Conservation (phyloP, 2,329 filamentous ascomycete genomes). For the Monilinia laxa region DNA sequence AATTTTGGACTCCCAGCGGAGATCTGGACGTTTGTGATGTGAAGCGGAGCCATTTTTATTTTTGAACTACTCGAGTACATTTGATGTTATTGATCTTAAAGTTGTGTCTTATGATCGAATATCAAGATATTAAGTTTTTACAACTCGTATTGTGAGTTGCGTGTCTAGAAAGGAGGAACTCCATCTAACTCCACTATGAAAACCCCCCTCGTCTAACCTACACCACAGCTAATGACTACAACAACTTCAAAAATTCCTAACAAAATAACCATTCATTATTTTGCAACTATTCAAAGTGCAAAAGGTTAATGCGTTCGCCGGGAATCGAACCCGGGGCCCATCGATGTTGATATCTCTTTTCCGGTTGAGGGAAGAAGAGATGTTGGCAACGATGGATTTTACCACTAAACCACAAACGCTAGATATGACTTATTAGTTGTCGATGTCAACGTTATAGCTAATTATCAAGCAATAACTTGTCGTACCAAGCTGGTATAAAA, state of each 20-base stretch:
- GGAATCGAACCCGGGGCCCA: constrained; percentile 1
- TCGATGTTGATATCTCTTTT: background rate
- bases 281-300: background rate
- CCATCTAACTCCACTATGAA: no score
- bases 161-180: no score
- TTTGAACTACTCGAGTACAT: background rate
- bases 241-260: background rate
- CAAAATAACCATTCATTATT: background rate
- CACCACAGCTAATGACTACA: background rate
- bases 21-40: background rate
- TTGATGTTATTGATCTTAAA: no score
- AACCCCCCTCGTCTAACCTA: background rate
- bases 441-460: no score
- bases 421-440: background rate
- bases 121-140: background rate
- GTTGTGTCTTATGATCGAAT: no score
- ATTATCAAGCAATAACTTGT: no score
- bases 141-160: no score
- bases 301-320: background rate
- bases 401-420: constrained; percentile 4
- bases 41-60: background rate
- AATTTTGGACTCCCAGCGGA: background rate
- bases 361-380: background rate
- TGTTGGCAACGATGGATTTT: background rate
- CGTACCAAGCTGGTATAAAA: no score